Evolutionary conservation across 352 stramenopile species (phyloP), one percentile per base, ranked within the genome.

Genomic region (Phytopythium oedochilum): DNA sequence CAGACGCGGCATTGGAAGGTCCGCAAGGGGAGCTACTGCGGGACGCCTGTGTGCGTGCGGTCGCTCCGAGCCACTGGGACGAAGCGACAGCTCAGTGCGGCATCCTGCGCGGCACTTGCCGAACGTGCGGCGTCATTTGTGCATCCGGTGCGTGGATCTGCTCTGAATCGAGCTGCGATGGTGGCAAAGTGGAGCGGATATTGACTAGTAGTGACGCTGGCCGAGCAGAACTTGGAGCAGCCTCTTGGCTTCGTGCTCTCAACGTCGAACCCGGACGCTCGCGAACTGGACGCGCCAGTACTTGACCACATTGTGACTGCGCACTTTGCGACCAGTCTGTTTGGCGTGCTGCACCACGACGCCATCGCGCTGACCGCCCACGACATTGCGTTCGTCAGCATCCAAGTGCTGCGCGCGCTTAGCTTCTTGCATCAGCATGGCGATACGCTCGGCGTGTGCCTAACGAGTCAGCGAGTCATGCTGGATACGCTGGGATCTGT

Each of bases 381-480:
- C 5, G 73, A 86, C 6, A 78, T 90, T 47, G 52, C 74, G 5
- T 63, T 71, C 20, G 72, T 89, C 34, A 69, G 71, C 3, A 60
- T 67, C 9, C 58, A 81, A 12, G 56, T 88, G 28, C 61, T 88
- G 1, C 60, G 55, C 0, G 64, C 43, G 1, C 66, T 92, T 7
- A 23, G 57, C 1, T 86, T 75, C 55, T 62, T 88, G 4, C 74
- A 86, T 22, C 31, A 42, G 14, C 63, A 68, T 9, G 55, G 69
- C 1, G 53, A 73, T 48, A 66, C 53, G 1, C 64, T 92, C 25
- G 71, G 74, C 8, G 61, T 63, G 15, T 77, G 64, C 23, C 64
- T 90, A 22, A 88, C 79, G n/a, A 92, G 82, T 63, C 69, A 70
- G 17, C 86, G 85, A 50, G 78, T 90, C 15, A 78, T 89, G 66